Evolutionary conservation across 768 basidiomycete genomes (phyloP).

Genomic region (Kwoniella sp.): DNA sequence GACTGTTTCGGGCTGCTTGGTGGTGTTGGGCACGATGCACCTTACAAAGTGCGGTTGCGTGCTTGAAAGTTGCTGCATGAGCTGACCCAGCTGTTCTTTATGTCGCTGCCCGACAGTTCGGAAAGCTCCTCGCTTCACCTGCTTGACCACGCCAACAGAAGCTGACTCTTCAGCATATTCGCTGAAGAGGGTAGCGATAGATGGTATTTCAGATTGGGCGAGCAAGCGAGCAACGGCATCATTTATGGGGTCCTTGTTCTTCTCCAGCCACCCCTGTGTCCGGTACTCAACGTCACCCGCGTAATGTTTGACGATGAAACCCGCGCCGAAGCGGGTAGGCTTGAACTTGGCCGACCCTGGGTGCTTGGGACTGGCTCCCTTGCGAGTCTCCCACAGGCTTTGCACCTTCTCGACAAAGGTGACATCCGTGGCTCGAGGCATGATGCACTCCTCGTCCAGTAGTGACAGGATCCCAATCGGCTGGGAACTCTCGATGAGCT

Average conservation of each 20-base stretch:
- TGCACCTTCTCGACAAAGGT: conserved; percentile 93
- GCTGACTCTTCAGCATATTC: conserved; percentile 64
- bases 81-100: conserved; percentile 84
- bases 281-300: conserved; percentile 95
- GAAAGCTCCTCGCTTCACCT: conserved; percentile 91
- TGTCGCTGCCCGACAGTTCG: conserved; percentile 91
- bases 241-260: conserved; percentile 98
- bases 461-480: conserved; percentile 85
- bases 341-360: conserved; percentile 79
- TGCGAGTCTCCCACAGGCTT: conserved; percentile 61
- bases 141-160: conserved; percentile 29
- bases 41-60: conserved; percentile 98
- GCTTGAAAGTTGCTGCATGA: conserved; percentile 84
- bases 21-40: conserved; percentile 90
- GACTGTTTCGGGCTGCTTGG: conserved; percentile 84
- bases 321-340: conserved; percentile 81
- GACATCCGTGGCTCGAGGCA: conserved; percentile 94
- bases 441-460: conserved; percentile 97
- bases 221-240: conserved; percentile 89
- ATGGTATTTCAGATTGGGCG: conserved; percentile 72
- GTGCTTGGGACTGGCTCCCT: conserved; percentile 56
- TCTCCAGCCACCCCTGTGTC: conserved; percentile 95
- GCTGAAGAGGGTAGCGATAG: conserved; percentile 75
- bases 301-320: conserved; percentile 92
- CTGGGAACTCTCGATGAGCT: conserved; percentile 82